phyloP scores from a whole-genome alignment of 2,329 filamentous ascomycete species.

The Hymenoscyphus scutula region DNA sequence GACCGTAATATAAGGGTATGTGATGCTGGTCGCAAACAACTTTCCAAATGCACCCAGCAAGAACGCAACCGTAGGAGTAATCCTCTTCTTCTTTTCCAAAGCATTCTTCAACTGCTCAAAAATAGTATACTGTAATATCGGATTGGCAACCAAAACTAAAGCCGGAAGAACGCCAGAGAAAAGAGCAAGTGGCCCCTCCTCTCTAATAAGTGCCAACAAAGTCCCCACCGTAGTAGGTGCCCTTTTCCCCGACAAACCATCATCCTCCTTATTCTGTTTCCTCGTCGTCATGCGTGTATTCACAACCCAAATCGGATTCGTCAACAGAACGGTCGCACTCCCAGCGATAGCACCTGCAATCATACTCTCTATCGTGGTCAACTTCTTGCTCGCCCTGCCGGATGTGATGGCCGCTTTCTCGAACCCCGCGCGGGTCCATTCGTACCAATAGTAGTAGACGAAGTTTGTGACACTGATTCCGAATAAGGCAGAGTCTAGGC shows the following conservation, averaged over 20 bases:
- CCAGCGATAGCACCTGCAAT: constrained; percentile 91
- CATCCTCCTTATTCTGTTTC: constrained; percentile 53
- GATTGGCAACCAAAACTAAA: constrained; percentile 92
- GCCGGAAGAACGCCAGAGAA: constrained; percentile 93
- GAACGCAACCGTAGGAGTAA: constrained; percentile 86
- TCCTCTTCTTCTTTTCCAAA: constrained; percentile 69
- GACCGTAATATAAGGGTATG: constrained; percentile 97
- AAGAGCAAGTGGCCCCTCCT: constrained; percentile 81
- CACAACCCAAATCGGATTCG: constrained; percentile 98
- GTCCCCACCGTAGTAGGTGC: constrained; percentile 76
- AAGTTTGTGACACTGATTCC: constrained; percentile 99
- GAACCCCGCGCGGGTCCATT: constrained; percentile 90
- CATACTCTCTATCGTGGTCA: constrained; percentile 92
- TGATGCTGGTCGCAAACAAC: constrained; percentile 87
- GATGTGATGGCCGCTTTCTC: constrained; percentile 71
- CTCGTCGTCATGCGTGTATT: constrained; percentile 98
- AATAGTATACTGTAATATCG: constrained; percentile 96
- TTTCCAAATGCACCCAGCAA: constrained; percentile 90
- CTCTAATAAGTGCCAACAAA: constrained; percentile 72
- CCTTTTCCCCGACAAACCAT: constrained; percentile 45
- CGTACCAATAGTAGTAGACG: constrained; percentile 99
- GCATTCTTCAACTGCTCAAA: constrained; percentile 97
- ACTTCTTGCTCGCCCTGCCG: constrained; percentile 72
- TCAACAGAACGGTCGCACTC: constrained; percentile 89
- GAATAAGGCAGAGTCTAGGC: constrained; percentile 90